These are phyloP conservation scores for Boletellus deceptivus DNA, from an alignment of 1,284 basidiomycete genomes.

Conservation along the genomic window DNA sequence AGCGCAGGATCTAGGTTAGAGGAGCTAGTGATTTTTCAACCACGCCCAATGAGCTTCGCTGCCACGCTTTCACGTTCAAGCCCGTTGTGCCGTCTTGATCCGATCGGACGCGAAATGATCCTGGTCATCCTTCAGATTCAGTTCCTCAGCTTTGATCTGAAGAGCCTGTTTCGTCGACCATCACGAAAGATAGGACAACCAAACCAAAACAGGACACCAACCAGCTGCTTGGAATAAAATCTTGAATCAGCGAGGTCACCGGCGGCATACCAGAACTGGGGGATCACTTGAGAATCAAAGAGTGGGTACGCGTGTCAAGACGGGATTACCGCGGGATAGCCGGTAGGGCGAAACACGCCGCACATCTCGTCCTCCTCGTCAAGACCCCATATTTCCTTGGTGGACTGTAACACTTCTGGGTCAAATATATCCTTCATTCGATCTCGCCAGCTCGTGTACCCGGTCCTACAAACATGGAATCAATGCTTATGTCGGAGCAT, in stretches of 20 bases:
- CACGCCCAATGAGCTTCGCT: too few species aligned
- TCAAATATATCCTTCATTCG: conserved; percentile 7
- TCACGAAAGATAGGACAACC: neutral
- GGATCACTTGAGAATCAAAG: neutral
- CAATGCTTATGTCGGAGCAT: neutral
- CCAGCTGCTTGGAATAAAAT: conserved; percentile 6
- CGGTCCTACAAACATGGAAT: conserved; percentile 1
- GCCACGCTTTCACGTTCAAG: too few species aligned
- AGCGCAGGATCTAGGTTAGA: too few species aligned
- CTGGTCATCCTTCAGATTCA: conserved; percentile 1
- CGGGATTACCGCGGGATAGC: conserved; percentile 5
- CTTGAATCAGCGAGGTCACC: conserved; percentile 10
- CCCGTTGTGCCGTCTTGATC: too few species aligned
- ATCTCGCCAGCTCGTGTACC: conserved; percentile 10
- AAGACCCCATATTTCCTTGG: conserved; percentile 11
- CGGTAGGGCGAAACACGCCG: conserved; percentile 7
- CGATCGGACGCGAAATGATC: too few species aligned
- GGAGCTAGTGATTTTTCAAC: too few species aligned
- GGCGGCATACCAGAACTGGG: conserved; percentile 7
- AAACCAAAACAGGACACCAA: neutral
- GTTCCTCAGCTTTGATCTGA: conserved; percentile 10
- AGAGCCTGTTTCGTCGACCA: conserved; percentile 1
- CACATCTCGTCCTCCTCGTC: conserved; percentile 10
- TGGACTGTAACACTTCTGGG: conserved; percentile 1
- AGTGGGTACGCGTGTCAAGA: too few species aligned